Evolutionary conservation across 257 asterid genomes (phyloP).

Genomic region (Solanum etuberosum): DNA sequence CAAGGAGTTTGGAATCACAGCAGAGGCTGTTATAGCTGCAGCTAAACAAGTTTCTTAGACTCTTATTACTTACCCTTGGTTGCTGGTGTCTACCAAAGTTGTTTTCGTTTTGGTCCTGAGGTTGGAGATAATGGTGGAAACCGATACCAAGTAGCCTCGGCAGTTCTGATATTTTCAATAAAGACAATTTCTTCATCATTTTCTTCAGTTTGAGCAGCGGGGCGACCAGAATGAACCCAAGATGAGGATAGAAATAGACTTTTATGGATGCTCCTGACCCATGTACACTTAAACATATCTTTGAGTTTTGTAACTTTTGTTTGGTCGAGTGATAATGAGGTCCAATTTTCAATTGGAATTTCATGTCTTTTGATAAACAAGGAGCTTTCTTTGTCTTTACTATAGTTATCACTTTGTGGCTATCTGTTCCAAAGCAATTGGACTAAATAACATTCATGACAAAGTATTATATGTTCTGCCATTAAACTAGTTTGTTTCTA

Average conservation of each 20-base stretch:
- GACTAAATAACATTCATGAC: not conserved
- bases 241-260: conserved; percentile 9
- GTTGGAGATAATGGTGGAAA: not conserved
- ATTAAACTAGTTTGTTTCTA: not conserved
- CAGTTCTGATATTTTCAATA: conserved; percentile 19
- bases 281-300: conserved; percentile 19
- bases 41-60: conserved; percentile 37
- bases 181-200: conserved; percentile 12
- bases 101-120: not conserved
- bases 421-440: not conserved
- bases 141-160: not conserved
- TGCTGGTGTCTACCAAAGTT: not conserved
- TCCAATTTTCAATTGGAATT: not conserved
- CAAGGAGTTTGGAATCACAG: conserved; percentile 66
- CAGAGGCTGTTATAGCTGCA: conserved; percentile 58
- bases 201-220: conserved; percentile 13
- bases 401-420: not conserved
- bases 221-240: conserved; percentile 13
- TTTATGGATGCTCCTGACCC: conserved; percentile 25
- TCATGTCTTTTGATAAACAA: not conserved
- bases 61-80: not conserved
- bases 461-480: not conserved
- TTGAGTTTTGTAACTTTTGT: conserved; percentile 17
- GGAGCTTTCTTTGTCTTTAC: not conserved
- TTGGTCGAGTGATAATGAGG: conserved; percentile 6